phyloP scores from a whole-genome alignment of 441 rosid species.

The Hura crepitans region DNA sequence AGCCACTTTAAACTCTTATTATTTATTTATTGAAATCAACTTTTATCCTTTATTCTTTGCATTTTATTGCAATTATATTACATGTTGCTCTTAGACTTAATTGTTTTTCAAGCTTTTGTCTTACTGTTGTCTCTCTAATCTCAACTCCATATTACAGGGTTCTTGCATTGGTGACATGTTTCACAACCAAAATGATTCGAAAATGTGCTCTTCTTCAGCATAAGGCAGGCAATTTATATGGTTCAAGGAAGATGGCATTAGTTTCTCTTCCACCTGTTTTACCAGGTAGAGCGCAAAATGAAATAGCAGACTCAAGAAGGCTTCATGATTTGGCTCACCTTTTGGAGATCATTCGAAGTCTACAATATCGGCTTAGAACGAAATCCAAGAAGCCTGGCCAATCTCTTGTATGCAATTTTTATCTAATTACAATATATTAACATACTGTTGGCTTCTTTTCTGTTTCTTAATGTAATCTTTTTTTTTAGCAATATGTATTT shows the following conservation, averaged over 20 bases:
- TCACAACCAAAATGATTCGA: constrained; percentile 82
- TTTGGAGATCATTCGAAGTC: constrained; percentile 77
- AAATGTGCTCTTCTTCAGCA: constrained; percentile 62
- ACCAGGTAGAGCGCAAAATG: constrained; percentile 37
- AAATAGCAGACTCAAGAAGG: constrained; percentile 45
- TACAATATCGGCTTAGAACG: constrained; percentile 63
- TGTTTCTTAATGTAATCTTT: not conserved
- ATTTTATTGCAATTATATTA: not conserved
- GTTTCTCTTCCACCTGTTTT: constrained; percentile 57
- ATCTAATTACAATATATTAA: constrained; percentile 12
- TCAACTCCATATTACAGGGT: constrained; percentile 54
- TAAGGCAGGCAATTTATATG: constrained; percentile 45
- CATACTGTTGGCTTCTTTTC: constrained; percentile 17
- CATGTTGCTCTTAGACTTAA: not conserved
- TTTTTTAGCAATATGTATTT: not conserved
- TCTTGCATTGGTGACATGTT: constrained; percentile 71
- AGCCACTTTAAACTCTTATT: not conserved
- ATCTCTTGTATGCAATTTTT: constrained; percentile 51
- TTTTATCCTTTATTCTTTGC: too few relatives aligned
- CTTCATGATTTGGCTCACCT: constrained; percentile 79
- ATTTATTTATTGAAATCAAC: not conserved
- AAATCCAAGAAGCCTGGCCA: constrained; percentile 74
- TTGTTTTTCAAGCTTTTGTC: not conserved
- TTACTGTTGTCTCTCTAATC: constrained; percentile 16
- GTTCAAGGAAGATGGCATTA: constrained; percentile 32